Conservation (phyloP, 805 yeast genomes). For the Suhomyces prunicola region DNA sequence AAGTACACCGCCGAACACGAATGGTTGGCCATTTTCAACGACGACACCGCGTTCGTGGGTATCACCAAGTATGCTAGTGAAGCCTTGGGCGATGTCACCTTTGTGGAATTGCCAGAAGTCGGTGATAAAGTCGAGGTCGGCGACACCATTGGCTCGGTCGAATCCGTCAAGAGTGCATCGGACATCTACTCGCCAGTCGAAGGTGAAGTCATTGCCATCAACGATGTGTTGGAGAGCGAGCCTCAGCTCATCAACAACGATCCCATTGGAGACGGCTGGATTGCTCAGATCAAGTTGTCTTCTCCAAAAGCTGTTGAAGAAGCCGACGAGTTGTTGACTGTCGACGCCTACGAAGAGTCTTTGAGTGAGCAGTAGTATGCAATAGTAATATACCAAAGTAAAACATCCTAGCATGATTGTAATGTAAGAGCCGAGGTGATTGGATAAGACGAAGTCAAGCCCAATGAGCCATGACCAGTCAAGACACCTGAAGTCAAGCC, state of each 20-base stretch:
- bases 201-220: conserved; percentile 73
- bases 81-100: conserved; percentile 96
- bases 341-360: conserved; percentile 54
- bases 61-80: conserved; percentile 94
- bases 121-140: conserved; percentile 62
- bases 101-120: conserved; percentile 81
- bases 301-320: conserved; percentile 35
- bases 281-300: conserved; percentile 66
- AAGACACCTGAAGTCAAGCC: too few species aligned
- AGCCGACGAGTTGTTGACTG: conserved; percentile 47
- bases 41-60: conserved; percentile 81
- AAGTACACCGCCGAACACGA: conserved; percentile 89
- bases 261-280: conserved; percentile 95
- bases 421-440: too few species aligned
- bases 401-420: too few species aligned
- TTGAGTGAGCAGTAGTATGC: conserved; percentile 51
- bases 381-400: too few species aligned
- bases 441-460: too few species aligned
- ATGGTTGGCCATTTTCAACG: conserved; percentile 86
- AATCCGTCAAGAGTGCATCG: conserved; percentile 89
- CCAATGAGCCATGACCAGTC: too few species aligned
- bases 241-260: conserved; percentile 83
- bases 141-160: conserved; percentile 89
- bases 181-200: conserved; percentile 87
- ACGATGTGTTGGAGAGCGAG: conserved; percentile 57